A percentile compares a stretch with the other conserved stretches of the same genome.
These are phyloP conservation scores for Penicillium odoratum DNA, from an alignment of 495 filamentous ascomycete species.

Conservation along the genomic window DNA sequence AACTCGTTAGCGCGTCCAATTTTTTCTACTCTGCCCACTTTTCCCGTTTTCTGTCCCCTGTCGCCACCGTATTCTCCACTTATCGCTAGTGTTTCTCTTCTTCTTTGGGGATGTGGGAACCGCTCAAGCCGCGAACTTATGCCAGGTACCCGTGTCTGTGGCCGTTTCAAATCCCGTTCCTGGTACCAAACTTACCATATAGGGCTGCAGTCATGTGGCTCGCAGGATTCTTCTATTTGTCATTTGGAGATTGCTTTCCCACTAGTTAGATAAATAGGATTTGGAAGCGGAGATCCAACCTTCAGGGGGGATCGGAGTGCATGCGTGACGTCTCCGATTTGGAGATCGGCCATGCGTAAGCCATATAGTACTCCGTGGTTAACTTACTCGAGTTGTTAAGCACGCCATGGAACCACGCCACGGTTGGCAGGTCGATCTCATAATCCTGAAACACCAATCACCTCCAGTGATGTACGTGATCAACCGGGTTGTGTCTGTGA, in stretches of 20 bases:
- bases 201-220: slow-evolving; percentile 23
- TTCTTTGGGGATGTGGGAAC: slow-evolving; percentile 10
- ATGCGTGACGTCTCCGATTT: slow-evolving; percentile 14
- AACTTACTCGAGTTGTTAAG: slow-evolving; percentile 4
- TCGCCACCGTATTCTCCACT: slow-evolving; percentile 11
- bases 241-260: neutral
- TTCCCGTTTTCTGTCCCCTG: slow-evolving; percentile 12
- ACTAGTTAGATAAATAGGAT: neutral
- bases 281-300: neutral
- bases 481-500: slow-evolving; percentile 12
- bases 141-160: slow-evolving; percentile 15
- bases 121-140: slow-evolving; percentile 17
- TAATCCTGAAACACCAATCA: slow-evolving; percentile 18
- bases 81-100: neutral
- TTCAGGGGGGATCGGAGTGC: slow-evolving; percentile 2
- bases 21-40: slow-evolving; percentile 9
- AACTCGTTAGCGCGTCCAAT: slow-evolving; percentile 18
- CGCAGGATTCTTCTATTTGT: slow-evolving; percentile 1
- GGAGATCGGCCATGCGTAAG: slow-evolving; percentile 7
- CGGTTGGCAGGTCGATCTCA: slow-evolving; percentile 18
- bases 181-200: slow-evolving; percentile 16
- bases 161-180: slow-evolving; percentile 17
- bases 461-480: slow-evolving; percentile 24
- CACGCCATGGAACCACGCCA: slow-evolving; percentile 26
- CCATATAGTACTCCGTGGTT: neutral